phyloP scores from a whole-genome alignment of 176 grass and related monocot genomes.

The Neostapfia colusana region DNA sequence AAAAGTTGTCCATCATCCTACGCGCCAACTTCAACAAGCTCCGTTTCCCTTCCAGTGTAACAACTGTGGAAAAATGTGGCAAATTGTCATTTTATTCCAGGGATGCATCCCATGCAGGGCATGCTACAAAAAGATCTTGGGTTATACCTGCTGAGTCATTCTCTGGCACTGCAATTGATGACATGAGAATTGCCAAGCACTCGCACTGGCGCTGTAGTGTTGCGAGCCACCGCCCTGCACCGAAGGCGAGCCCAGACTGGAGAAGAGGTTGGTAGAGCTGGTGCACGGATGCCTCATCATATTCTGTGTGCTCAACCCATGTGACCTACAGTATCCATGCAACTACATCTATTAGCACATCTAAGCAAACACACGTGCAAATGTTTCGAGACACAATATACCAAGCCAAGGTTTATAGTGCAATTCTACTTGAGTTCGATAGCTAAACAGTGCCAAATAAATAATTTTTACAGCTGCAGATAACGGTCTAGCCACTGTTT shows the following conservation, averaged over 20 bases:
- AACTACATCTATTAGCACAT: constrained; percentile 56
- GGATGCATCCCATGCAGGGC: background rate
- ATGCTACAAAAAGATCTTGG: background rate
- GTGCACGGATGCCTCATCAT: constrained; percentile 69
- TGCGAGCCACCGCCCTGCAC: constrained; percentile 79
- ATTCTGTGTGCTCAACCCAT: constrained; percentile 96
- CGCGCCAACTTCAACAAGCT: constrained; percentile 84
- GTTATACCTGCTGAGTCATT: constrained; percentile 39
- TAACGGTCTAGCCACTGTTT: background rate
- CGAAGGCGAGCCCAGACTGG: constrained; percentile 68
- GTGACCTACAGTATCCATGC: constrained; percentile 62
- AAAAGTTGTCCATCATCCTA: constrained; percentile 91
- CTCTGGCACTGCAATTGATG: constrained; percentile 47
- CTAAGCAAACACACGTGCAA: constrained; percentile 42
- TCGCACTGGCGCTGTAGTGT: constrained; percentile 83
- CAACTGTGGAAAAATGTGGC: constrained; percentile 42
- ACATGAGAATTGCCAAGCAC: constrained; percentile 68
- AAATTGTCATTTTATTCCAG: constrained; percentile 23
- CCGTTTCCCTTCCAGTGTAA: constrained; percentile 54
- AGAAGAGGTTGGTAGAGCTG: constrained; percentile 70
- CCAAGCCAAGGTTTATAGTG: background rate
- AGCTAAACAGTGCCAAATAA: constrained; percentile 1
- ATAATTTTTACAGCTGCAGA: background rate
- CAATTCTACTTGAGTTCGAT: constrained; percentile 8
- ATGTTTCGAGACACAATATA: constrained; percentile 14